phyloP scores from a whole-genome alignment of 2,329 filamentous ascomycete genomes.

The Fusarium succisae region DNA sequence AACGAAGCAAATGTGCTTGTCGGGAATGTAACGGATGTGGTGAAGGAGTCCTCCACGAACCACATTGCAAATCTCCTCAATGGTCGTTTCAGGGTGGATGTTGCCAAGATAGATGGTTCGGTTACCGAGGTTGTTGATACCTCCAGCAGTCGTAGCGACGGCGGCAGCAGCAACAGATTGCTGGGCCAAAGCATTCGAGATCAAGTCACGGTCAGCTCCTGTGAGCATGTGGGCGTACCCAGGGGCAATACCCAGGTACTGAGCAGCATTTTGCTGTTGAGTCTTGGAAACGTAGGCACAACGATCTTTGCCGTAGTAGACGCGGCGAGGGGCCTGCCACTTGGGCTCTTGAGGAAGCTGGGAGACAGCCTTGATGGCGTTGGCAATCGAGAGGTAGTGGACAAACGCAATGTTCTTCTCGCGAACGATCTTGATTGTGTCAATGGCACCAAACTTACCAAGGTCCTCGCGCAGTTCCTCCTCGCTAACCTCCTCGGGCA shows the following conservation, averaged over 20 bases:
- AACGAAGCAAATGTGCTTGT: constrained; percentile 99
- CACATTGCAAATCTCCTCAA: constrained; percentile 99
- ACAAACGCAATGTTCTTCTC: constrained; percentile 99
- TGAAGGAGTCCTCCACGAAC: constrained; percentile 94
- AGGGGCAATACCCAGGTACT: constrained; percentile 96
- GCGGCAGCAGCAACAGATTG: constrained; percentile 97
- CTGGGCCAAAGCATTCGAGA: constrained; percentile 94
- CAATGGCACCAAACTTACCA: constrained; percentile 94
- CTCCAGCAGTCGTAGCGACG: constrained; percentile 94
- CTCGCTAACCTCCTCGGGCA: constrained; percentile 89
- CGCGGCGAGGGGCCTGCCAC: constrained; percentile 94
- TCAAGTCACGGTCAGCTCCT: constrained; percentile 93
- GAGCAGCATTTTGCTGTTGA: constrained; percentile 97
- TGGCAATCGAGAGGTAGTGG: constrained; percentile 96
- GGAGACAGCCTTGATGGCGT: constrained; percentile 97
- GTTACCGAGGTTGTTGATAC: constrained; percentile 97
- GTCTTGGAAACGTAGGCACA: constrained; percentile 99
- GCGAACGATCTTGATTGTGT: constrained; percentile 96
- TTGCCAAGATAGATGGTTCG: constrained; percentile 98
- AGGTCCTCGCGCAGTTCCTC: constrained; percentile 94
- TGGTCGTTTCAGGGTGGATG: constrained; percentile 98
- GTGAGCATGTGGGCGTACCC: constrained; percentile 97
- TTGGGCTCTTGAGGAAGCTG: constrained; percentile 96
- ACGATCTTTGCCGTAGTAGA: constrained; percentile 98
- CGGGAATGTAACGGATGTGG: constrained; percentile 98